Percentiles rank a stretch among this genome's conserved stretches.
phyloP scores from a whole-genome alignment of 2,329 filamentous ascomycete genomes.

The Penicillium sp. region DNA sequence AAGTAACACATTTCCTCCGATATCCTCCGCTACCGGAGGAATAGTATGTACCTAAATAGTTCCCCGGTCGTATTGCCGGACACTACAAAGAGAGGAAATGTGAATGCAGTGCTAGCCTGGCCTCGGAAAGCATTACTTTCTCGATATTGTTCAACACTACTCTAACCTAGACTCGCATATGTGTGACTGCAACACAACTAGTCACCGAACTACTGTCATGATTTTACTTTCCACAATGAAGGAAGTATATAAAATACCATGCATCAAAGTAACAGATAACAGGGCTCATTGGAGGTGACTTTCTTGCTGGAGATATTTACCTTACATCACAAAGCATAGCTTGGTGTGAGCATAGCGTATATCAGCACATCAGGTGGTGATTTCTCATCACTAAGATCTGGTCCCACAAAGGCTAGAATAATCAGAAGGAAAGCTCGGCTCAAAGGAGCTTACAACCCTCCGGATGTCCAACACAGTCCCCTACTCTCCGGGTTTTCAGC shows the following conservation, averaged over 20 bases:
- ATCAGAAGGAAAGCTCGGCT: background rate
- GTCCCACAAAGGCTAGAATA: background rate
- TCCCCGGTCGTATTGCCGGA: background rate
- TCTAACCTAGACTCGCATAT: background rate
- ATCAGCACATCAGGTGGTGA: background rate
- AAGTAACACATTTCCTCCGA: conserved; percentile 1
- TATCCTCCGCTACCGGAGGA: background rate
- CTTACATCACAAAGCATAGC: background rate
- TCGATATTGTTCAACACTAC: background rate
- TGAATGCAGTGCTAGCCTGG: background rate
- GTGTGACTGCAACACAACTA: conserved; percentile 1
- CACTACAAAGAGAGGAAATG: background rate
- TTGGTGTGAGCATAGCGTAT: too few relatives aligned
- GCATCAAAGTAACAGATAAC: too few relatives aligned
- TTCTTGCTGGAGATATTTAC: background rate
- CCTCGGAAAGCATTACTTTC: too few relatives aligned
- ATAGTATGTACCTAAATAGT: background rate
- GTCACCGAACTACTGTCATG: background rate
- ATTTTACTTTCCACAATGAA: background rate
- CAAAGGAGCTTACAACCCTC: background rate
- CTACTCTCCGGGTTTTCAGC: background rate
- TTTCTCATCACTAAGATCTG: background rate
- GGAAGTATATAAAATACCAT: background rate
- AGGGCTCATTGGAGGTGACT: too few relatives aligned
- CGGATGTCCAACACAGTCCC: background rate